These are phyloP conservation scores for Teratosphaeria gauchensis DNA, from an alignment of 2,329 filamentous ascomycete genomes.

Conservation along the genomic window DNA sequence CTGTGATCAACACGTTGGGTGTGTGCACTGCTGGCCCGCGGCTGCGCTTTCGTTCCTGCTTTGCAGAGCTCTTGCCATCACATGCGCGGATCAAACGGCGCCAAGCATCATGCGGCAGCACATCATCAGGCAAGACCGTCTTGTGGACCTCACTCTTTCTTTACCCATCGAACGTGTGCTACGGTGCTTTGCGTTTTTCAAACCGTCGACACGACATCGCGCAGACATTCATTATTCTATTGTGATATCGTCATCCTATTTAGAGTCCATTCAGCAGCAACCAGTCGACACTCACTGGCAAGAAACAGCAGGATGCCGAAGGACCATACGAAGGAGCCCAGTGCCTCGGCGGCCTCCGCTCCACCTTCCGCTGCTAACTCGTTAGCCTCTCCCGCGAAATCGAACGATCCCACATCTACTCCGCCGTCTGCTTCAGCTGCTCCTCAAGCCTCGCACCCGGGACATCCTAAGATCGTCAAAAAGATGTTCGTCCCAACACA, in stretches of 20 bases:
- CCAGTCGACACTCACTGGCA: not conserved
- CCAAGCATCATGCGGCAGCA: not conserved
- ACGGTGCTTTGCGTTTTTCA: not conserved
- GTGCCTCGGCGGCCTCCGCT: not conserved
- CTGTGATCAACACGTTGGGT: not conserved
- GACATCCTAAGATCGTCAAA: not conserved
- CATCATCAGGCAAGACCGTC: not conserved
- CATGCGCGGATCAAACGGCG: not conserved
- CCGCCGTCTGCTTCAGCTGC: not conserved
- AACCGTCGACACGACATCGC: not conserved
- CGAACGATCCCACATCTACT: not conserved
- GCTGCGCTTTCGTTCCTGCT: not conserved
- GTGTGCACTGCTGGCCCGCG: not conserved
- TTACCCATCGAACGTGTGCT: not conserved
- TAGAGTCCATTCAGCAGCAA: not conserved
- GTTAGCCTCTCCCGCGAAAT: not conserved
- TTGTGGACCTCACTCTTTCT: not conserved
- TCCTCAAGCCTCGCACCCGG: not conserved
- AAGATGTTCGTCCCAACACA: conserved; percentile 4
- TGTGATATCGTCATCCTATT: not conserved
- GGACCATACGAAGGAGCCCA: not conserved
- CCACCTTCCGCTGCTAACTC: not conserved
- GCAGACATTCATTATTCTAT: not conserved
- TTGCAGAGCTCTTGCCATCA: not conserved
- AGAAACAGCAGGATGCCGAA: not conserved